Evolutionary conservation across 768 basidiomycete species (phyloP), one percentile per base, ranked within the genome.

Genomic region (Pleurotus citrinopileatus): DNA sequence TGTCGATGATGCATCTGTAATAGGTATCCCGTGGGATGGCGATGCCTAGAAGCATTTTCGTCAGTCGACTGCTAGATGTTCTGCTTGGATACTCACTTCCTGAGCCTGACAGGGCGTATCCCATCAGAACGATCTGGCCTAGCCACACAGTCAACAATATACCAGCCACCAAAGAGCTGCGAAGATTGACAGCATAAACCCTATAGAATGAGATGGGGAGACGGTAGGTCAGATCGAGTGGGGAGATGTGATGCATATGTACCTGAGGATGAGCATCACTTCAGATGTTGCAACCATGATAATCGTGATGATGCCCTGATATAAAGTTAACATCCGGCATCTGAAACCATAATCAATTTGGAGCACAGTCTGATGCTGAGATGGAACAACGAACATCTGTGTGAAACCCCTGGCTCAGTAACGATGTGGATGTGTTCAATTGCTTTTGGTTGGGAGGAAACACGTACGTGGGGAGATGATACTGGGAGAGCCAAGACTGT

Each of bases 251-350:
- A 34, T 34, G 32, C 8, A 8, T 34, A 34, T 9, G 23, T 48
- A 32, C 46, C 28, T 48, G 28, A 48, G 22, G 46, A 48, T 48
- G 4, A 48, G 22, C 46, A 48, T 48, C 9, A 27, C 25, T 27
- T 48, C 46, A 5, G 46, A 22, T 17, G 27, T 29, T 6, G 27
- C n/a, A 8, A 48, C 28, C 7, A 29, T 28, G 12, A 34, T 3
- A n/a, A 22, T 27, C 8, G 28, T 48, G 25, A 29, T 4, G 46
- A 29, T 29, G 6, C 25, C 46, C n/a, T 28, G 46, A 9, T 28
- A n/a, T 27, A 20, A 10, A 13, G 46, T 12, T 9, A 48, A 17
- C 6, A 17, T 17, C 13, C 26, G 26, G 27, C 46, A 48, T 26
- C 46, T 48, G n/a, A 28, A 27, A 42, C 19, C 12, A 42, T 12